These are phyloP conservation scores for Ganoderma meredithae DNA, from an alignment of 1,284 basidiomycete genomes.

Conservation along the genomic window DNA sequence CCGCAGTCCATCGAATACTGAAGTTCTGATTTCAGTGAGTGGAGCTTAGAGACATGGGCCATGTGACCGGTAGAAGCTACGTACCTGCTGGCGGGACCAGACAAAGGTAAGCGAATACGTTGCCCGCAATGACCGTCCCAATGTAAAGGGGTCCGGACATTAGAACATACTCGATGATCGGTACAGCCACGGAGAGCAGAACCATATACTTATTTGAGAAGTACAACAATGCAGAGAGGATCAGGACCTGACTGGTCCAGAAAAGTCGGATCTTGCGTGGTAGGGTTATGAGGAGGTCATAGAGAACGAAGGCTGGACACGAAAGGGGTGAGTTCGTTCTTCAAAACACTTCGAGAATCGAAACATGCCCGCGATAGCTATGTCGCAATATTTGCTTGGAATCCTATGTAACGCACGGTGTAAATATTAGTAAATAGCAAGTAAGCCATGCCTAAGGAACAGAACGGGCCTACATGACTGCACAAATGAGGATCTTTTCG, in stretches of 20 bases:
- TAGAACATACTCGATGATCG: background rate
- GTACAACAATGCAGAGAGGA: background rate
- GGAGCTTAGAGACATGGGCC: background rate
- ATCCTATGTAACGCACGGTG: background rate
- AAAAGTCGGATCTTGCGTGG: background rate
- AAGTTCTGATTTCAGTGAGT: background rate
- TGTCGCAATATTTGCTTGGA: background rate
- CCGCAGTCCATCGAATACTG: background rate
- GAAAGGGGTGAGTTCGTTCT: background rate
- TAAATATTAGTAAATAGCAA: background rate
- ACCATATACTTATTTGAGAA: background rate
- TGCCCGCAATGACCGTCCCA: background rate
- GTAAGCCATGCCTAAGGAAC: background rate
- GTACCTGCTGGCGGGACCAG: background rate
- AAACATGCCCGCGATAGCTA: background rate
- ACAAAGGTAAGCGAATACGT: background rate
- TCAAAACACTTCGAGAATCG: background rate
- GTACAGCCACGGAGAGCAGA: background rate
- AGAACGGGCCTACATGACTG: background rate
- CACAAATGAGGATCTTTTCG: background rate
- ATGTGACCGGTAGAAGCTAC: background rate
- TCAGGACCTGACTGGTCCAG: background rate
- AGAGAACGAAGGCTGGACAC: background rate
- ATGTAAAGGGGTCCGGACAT: background rate
- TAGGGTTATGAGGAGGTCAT: background rate